Evolutionary conservation across 108 stramenopile genomes (phyloP), one percentile per base, ranked within the genome.

Genomic region (Schizochytrium sp.): DNA sequence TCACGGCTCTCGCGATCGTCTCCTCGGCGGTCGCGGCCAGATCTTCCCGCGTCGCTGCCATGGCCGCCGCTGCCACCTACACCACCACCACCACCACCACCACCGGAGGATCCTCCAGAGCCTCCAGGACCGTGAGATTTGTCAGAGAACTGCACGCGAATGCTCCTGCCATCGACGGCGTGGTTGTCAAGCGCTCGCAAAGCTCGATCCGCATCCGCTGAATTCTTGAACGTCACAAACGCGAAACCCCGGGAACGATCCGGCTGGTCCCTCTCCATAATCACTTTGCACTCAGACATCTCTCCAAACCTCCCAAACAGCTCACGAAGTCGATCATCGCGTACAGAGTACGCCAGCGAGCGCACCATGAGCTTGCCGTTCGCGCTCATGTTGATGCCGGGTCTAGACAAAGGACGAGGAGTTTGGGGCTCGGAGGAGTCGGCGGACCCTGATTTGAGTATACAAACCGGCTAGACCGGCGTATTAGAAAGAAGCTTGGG

Each of bases 321-420:
- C 50, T 55, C 50, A 10, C 28, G n/a, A 47, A 83, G 53, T 38
- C 53, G 76, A 47, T 17, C 76, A 53, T 83, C 76, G 28, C 76
- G 76, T 53, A 83, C 76, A n/a, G 50, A 55, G 50, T 55, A 83
- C 76, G 76, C 28, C 2, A 83, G 76, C 47, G 76, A 83, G 50
- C 76, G 76, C 76, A 83, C 76, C 76, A 83, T 83, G 50, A 83
- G 76, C 76, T 83, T 83, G 15, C 42, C 12, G 64, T 69, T 69
- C 64, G 42, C 64, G 64, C 64, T 83, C 91, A 91, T 28, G 44
- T 89, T 2, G 89, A 28, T 28, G 28, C 28, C 28, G 28, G 28
- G 28, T 28, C 28, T 28, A 28, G 28, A 0, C 28, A 28, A 28
- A 28, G 28, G 28, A 28, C 28, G 28, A 28, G 28, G 28, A 28